These are phyloP conservation scores for Melampsora americana DNA, from an alignment of 1,284 basidiomycete species.

Conservation along the genomic window DNA sequence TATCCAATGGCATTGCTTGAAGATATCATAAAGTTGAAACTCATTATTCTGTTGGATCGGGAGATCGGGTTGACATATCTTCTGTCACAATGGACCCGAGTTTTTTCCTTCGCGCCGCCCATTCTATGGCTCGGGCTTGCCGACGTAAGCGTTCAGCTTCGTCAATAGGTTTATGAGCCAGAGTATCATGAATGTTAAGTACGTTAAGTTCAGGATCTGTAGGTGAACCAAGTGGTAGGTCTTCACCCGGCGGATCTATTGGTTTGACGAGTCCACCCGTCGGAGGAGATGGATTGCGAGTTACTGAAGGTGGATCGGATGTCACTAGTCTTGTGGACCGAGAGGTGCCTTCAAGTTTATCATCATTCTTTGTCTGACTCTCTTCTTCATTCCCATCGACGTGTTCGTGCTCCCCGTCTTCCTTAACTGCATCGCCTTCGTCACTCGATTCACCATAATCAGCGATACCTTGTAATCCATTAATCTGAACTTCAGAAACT, in stretches of 20 bases:
- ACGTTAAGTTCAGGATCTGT: not conserved
- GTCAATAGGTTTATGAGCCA: not conserved
- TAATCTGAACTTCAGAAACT: not conserved
- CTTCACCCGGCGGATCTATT: not conserved
- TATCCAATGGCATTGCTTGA: too few relatives aligned
- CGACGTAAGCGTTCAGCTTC: not conserved
- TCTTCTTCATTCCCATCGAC: not conserved
- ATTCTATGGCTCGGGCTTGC: conserved; percentile 3
- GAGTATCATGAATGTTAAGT: not conserved
- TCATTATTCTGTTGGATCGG: not conserved
- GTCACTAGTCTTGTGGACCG: not conserved
- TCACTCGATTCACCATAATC: conserved; percentile 40
- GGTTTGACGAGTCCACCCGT: not conserved
- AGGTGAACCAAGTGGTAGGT: not conserved
- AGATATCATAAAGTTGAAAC: not conserved
- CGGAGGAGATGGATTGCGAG: not conserved
- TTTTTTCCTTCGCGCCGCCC: not conserved
- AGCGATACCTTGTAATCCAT: conserved; percentile 9
- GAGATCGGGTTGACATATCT: not conserved
- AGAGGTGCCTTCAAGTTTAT: not conserved
- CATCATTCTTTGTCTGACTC: not conserved
- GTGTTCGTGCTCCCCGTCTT: not conserved
- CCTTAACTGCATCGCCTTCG: not conserved
- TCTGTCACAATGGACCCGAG: not conserved
- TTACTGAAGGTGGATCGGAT: not conserved